phyloP scores from a whole-genome alignment of 805 yeast species.

The Starmera dryadoides region DNA sequence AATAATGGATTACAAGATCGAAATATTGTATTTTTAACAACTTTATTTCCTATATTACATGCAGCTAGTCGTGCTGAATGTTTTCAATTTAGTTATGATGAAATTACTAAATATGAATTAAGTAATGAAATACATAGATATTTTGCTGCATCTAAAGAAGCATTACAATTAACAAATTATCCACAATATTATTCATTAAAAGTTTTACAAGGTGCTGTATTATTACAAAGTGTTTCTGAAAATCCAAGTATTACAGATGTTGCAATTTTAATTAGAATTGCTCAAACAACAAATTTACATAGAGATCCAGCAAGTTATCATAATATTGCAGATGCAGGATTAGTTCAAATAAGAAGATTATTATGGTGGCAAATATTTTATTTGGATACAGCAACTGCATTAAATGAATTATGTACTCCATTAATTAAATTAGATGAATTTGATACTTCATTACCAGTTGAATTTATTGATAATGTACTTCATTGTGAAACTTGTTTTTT shows the following conservation, averaged over 20 bases:
- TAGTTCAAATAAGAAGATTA: slow-evolving; percentile 45
- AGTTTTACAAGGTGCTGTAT: slow-evolving; percentile 39
- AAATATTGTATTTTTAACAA: slow-evolving; percentile 37
- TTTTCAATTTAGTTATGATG: slow-evolving; percentile 44
- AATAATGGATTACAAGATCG: slow-evolving; percentile 22
- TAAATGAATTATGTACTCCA: slow-evolving; percentile 49
- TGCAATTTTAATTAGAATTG: slow-evolving; percentile 48
- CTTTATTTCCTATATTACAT: slow-evolving; percentile 46
- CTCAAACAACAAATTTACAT: slow-evolving; percentile 48
- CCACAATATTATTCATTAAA: slow-evolving; percentile 37
- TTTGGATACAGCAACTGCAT: slow-evolving; percentile 48
- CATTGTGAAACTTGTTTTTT: slow-evolving; percentile 40
- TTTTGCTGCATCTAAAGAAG: slow-evolving; percentile 41
- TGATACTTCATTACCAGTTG: slow-evolving; percentile 51
- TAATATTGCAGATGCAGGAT: slow-evolving; percentile 38
- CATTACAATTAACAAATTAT: slow-evolving; percentile 41
- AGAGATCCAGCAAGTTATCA: slow-evolving; percentile 53
- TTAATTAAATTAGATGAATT: slow-evolving; percentile 44
- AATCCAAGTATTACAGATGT: slow-evolving; percentile 50
- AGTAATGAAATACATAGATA: slow-evolving; percentile 42
- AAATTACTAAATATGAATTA: slow-evolving; percentile 20
- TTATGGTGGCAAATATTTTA: slow-evolving; percentile 67
- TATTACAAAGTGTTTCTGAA: slow-evolving; percentile 45
- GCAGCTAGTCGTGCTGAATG: slow-evolving; percentile 55
- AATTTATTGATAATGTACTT: slow-evolving; percentile 29